Conservation (phyloP, 257 asterid species). For the Oldenlandia corymbosa region DNA sequence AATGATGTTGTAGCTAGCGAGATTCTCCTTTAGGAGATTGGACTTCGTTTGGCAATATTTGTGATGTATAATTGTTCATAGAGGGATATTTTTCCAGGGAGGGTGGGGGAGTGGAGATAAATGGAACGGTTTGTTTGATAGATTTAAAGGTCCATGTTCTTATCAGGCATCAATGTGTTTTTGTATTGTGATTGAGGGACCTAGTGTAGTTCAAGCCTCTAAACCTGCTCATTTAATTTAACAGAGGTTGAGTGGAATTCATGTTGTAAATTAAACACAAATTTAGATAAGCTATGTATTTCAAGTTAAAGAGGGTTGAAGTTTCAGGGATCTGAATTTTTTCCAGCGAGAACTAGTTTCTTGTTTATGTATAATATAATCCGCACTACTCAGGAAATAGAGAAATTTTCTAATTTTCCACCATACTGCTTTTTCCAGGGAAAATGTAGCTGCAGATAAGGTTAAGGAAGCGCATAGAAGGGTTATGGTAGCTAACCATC, state of each 20-base stretch:
- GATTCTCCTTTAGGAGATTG: neutral
- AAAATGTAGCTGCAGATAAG: constrained; percentile 25
- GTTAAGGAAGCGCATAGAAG: constrained; percentile 29
- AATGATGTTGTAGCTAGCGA: neutral
- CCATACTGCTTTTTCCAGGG: constrained; percentile 13
- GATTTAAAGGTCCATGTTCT: neutral
- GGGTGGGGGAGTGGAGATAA: neutral
- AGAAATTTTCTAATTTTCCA: neutral
- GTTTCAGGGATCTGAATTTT: neutral
- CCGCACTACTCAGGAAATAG: neutral
- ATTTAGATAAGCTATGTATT: neutral
- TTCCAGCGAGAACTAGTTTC: too few relatives aligned
- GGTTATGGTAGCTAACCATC: constrained; percentile 34
- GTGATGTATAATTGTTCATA: neutral
- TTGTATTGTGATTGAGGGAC: neutral
- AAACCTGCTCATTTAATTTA: neutral
- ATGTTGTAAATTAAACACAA: neutral
- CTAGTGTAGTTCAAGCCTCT: neutral
- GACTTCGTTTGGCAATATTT: neutral
- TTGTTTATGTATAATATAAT: neutral
- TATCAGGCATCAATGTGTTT: neutral
- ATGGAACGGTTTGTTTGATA: neutral
- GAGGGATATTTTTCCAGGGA: neutral
- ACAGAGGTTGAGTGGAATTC: neutral
- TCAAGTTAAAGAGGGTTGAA: neutral